These are phyloP conservation scores for Nemania sp. DNA, from an alignment of 2,329 filamentous ascomycete genomes.

Conservation along the genomic window DNA sequence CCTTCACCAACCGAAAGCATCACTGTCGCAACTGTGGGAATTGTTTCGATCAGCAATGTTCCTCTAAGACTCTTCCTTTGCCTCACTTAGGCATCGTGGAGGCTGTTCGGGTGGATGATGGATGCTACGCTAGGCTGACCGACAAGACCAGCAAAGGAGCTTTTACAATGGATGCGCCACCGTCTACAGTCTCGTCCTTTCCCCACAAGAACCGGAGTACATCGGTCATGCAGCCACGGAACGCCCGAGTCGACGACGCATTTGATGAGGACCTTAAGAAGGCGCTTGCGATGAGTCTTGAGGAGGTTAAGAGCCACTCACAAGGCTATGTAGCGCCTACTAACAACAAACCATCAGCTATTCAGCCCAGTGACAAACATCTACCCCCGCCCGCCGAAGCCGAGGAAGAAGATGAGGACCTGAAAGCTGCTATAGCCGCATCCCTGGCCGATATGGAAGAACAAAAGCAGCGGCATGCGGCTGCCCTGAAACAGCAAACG, in stretches of 20 bases:
- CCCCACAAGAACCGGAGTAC: slow-evolving; percentile 68
- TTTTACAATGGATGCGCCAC: slow-evolving; percentile 43
- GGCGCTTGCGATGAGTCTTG: slow-evolving; percentile 93
- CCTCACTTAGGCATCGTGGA: slow-evolving; percentile 92
- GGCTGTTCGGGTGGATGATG: slow-evolving; percentile 92
- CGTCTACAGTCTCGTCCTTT: slow-evolving; percentile 48
- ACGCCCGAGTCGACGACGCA: slow-evolving; percentile 82
- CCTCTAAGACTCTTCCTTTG: slow-evolving; percentile 81
- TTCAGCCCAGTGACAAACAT: slow-evolving; percentile 42
- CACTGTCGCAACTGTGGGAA: slow-evolving; percentile 98
- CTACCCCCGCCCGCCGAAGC: slow-evolving; percentile 64
- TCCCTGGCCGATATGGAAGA: slow-evolving; percentile 97
- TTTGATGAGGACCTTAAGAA: slow-evolving; percentile 95
- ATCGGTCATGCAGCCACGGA: slow-evolving; percentile 80
- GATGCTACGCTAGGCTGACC: slow-evolving; percentile 87
- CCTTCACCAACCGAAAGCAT: slow-evolving; percentile 97
- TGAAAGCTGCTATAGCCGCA: slow-evolving; percentile 93
- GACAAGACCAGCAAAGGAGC: slow-evolving; percentile 64
- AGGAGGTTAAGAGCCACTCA: slow-evolving; percentile 79
- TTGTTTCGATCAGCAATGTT: slow-evolving; percentile 95
- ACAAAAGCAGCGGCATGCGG: slow-evolving; percentile 89
- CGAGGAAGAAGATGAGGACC: slow-evolving; percentile 88
- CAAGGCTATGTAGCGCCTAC: slow-evolving; percentile 71
- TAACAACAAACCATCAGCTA: slow-evolving; percentile 40
- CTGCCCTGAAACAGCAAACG: slow-evolving; percentile 78